Conservation (phyloP, 75 land plant species). For the Azolla pinnata region DNA sequence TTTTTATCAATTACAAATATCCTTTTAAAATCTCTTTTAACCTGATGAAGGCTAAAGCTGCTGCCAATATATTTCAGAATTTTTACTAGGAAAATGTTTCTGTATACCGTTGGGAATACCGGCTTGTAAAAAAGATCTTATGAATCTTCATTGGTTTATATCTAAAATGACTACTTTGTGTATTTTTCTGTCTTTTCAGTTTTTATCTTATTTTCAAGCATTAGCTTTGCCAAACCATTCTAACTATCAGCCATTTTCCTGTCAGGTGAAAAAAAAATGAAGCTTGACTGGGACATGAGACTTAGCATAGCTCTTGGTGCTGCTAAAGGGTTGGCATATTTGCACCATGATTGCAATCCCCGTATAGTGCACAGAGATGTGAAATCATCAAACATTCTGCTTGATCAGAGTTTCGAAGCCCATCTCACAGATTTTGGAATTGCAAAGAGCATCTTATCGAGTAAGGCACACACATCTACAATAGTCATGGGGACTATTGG, state of each 20-base stretch:
- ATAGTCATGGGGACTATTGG: conserved; percentile 94
- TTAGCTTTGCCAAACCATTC: neutral
- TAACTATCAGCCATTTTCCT: neutral
- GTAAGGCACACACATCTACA: conserved; percentile 77
- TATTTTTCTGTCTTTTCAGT: neutral
- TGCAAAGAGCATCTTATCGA: conserved; percentile 54
- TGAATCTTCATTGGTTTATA: too few relatives aligned
- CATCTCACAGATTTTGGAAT: conserved; percentile 95
- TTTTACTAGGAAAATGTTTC: too few relatives aligned
- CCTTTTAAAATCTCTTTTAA: too few relatives aligned
- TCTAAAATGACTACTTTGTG: neutral
- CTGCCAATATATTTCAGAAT: too few relatives aligned
- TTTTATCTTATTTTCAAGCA: neutral
- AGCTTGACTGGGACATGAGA: conserved; percentile 85
- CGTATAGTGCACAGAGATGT: conserved; percentile 91
- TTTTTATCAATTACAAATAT: too few relatives aligned
- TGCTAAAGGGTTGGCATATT: conserved; percentile 87
- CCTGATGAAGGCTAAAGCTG: too few relatives aligned
- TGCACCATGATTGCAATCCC: conserved; percentile 95
- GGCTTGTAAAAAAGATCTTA: too few relatives aligned
- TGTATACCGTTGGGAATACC: too few relatives aligned
- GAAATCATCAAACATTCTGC: conserved; percentile 83
- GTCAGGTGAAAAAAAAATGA: conserved; percentile 44
- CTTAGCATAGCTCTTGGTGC: conserved; percentile 85
- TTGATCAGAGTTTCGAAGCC: conserved; percentile 82